These are phyloP conservation scores for Penicillium sp. DNA, from an alignment of 2,329 filamentous ascomycete species.

Conservation along the genomic window DNA sequence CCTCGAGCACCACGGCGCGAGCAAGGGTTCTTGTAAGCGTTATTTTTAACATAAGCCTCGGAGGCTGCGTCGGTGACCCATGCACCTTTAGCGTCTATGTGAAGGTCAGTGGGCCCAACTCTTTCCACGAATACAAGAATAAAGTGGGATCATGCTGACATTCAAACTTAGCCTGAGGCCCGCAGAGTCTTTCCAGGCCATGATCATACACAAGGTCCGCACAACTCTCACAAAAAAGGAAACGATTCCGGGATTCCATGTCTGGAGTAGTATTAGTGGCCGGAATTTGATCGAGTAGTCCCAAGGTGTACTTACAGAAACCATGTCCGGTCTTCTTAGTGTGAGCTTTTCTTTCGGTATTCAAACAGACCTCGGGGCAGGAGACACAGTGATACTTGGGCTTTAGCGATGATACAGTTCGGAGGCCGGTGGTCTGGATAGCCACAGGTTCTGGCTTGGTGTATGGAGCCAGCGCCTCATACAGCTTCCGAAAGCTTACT, in stretches of 20 bases:
- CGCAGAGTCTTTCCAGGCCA: constrained; percentile 38
- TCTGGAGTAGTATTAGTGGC: constrained; percentile 27
- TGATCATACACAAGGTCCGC: constrained; percentile 45
- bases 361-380: constrained; percentile 35
- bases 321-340: constrained; percentile 40
- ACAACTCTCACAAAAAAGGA: constrained; percentile 42
- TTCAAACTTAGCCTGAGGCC: constrained; percentile 18
- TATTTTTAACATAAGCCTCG: constrained; percentile 72
- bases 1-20: constrained; percentile 85
- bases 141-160: constrained; percentile 3
- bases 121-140: background rate
- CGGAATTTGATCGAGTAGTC: background rate
- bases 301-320: constrained; percentile 37
- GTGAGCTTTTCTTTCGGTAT: constrained; percentile 35
- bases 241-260: constrained; percentile 42
- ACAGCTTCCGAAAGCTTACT: constrained; percentile 33
- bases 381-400: constrained; percentile 43
- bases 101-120: constrained; percentile 2
- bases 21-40: constrained; percentile 79
- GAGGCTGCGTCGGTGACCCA: constrained; percentile 58
- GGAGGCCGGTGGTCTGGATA: constrained; percentile 21
- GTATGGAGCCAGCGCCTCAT: constrained; percentile 30
- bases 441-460: constrained; percentile 24
- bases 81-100: constrained; percentile 34
- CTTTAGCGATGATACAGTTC: constrained; percentile 32